A percentile compares a stretch with the other conserved stretches of the same genome.
These are phyloP conservation scores for Dactylellina leptospora DNA, from an alignment of 2,329 filamentous ascomycete species.

Conservation along the genomic window DNA sequence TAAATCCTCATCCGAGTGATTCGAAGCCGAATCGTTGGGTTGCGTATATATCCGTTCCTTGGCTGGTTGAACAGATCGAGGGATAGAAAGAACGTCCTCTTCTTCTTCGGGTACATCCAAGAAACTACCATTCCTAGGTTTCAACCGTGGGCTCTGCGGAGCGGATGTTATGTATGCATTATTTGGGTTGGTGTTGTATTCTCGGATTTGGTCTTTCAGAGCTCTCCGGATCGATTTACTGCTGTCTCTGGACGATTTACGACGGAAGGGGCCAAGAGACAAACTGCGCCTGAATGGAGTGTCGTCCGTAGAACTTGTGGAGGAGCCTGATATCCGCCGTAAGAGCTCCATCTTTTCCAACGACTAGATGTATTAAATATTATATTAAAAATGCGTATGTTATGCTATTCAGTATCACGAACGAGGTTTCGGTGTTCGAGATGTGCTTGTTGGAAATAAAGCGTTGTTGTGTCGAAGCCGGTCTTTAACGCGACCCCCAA, in stretches of 20 bases:
- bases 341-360: slow-evolving; percentile 40
- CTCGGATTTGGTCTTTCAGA: slow-evolving; percentile 33
- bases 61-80: slow-evolving; percentile 12
- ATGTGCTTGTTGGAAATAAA: slow-evolving; percentile 3
- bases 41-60: slow-evolving; percentile 31
- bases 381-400: no score
- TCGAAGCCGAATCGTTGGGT: slow-evolving; percentile 25
- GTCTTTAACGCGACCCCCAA: slow-evolving; percentile 2
- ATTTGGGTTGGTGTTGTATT: slow-evolving; percentile 26
- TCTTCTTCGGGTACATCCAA: slow-evolving; percentile 11
- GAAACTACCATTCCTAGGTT: slow-evolving; percentile 19
- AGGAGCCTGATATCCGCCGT: slow-evolving; percentile 49
- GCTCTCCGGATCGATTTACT: slow-evolving; percentile 21
- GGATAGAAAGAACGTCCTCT: slow-evolving; percentile 20
- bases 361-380: no score
- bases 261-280: slow-evolving; percentile 33
- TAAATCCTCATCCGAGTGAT: slow-evolving; percentile 39
- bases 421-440: no score
- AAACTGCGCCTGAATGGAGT: slow-evolving; percentile 23
- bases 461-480: slow-evolving; percentile 14
- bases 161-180: slow-evolving; percentile 38
- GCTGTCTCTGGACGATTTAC: slow-evolving; percentile 46
- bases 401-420: no score
- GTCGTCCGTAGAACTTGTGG: slow-evolving; percentile 34
- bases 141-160: slow-evolving; percentile 31